A percentile compares a stretch with the other conserved stretches of the same genome.
These are phyloP conservation scores for Aspergillus thermomutatus DNA, from an alignment of 2,329 filamentous ascomycete species.

Conservation along the genomic window DNA sequence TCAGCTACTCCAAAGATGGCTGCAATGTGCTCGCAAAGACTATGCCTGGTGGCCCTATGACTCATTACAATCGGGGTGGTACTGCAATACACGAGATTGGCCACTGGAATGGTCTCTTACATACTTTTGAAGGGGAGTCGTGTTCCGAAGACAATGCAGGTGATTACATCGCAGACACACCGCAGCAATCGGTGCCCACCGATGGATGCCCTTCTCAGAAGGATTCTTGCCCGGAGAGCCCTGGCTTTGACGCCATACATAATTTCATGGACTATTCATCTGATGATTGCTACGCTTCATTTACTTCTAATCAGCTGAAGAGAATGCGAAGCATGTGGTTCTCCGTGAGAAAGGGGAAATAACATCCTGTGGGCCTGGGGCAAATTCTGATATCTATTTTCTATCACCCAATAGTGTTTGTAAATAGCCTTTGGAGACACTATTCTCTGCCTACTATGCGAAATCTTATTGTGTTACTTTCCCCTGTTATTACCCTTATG, in stretches of 20 bases:
- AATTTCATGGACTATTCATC: constrained; percentile 61
- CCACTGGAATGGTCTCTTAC: constrained; percentile 46
- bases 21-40: constrained; percentile 57
- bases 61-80: constrained; percentile 49
- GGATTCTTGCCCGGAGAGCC: constrained; percentile 47
- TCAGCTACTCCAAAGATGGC: constrained; percentile 50
- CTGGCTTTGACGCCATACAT: constrained; percentile 51
- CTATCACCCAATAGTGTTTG: not conserved
- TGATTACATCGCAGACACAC: constrained; percentile 45
- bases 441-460: too few relatives aligned
- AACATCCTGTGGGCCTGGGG: not conserved
- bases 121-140: constrained; percentile 43
- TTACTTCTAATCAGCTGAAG: constrained; percentile 49
- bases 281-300: constrained; percentile 54
- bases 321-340: constrained; percentile 53
- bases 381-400: constrained; percentile 1
- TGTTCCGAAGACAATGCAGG: constrained; percentile 34
- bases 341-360: constrained; percentile 38
- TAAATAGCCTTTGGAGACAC: not conserved
- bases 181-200: constrained; percentile 54
- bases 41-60: constrained; percentile 51
- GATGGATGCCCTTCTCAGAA: constrained; percentile 53
- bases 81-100: constrained; percentile 47
- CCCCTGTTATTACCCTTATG: not conserved
- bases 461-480: not conserved